These are phyloP conservation scores for Cyanidium caldarium DNA, from an alignment of 23 red algal species.

Conservation along the genomic window DNA sequence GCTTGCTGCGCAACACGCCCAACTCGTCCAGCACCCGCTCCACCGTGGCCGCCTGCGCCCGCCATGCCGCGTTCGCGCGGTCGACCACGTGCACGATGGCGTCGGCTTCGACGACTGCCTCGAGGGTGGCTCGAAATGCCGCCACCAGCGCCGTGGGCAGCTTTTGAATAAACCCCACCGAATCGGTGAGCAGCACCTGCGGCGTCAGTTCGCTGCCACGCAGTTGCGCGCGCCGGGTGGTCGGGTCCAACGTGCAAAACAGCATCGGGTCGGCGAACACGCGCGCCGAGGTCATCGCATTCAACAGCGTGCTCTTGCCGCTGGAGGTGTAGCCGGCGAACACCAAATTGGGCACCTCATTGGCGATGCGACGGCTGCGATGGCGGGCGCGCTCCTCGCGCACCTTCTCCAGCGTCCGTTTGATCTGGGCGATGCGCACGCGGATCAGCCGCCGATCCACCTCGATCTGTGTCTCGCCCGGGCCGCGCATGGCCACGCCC, in stretches of 20 bases:
- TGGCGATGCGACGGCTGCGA: slow-evolving; percentile 18
- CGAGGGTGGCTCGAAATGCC: slow-evolving; percentile 84
- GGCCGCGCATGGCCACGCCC: slow-evolving; percentile 76
- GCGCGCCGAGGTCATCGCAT: slow-evolving; percentile 35
- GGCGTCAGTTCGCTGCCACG: slow-evolving; percentile 45
- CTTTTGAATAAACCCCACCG: slow-evolving; percentile 96
- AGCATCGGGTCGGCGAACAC: slow-evolving; percentile 58
- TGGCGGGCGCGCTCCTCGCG: slow-evolving; percentile 32
- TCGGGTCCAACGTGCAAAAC: slow-evolving; percentile 91
- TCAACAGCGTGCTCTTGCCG: slow-evolving; percentile 58
- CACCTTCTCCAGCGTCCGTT: slow-evolving; percentile 39
- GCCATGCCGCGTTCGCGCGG: slow-evolving; percentile 14
- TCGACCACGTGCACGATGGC: slow-evolving; percentile 88
- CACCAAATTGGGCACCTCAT: slow-evolving; percentile 44
- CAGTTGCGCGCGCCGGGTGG: slow-evolving; percentile 48
- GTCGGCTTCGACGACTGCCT: slow-evolving; percentile 83
- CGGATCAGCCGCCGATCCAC: slow-evolving; percentile 53
- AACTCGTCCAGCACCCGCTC: slow-evolving; percentile 50
- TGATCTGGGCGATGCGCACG: slow-evolving; percentile 32
- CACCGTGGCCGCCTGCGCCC: slow-evolving; percentile 40
- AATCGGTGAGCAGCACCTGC: slow-evolving; percentile 43
- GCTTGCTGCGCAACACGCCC: slow-evolving; percentile 33
- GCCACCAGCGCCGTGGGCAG: slow-evolving; percentile 84
- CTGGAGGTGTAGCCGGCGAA: slow-evolving; percentile 71
- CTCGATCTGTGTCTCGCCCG: slow-evolving; percentile 92